Conservation (phyloP, 257 asterid species). For the Nicotiana knightiana region DNA sequence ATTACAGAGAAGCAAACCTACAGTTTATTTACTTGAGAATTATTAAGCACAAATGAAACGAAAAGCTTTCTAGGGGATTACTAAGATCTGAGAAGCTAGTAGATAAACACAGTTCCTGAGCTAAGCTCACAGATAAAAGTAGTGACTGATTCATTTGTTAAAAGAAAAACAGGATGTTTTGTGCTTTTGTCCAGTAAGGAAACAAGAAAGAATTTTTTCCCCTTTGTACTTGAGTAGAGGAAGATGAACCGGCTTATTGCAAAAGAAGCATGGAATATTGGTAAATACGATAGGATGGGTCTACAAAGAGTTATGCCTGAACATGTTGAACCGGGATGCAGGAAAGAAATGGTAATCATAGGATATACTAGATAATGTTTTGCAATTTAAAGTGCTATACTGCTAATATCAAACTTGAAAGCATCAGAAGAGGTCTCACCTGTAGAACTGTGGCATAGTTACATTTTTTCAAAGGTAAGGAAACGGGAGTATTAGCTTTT, state of each 20-base stretch:
- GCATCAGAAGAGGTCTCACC: conserved; percentile 22
- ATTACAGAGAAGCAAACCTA: not conserved
- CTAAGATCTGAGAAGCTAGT: not conserved
- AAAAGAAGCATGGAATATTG: not conserved
- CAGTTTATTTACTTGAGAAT: not conserved
- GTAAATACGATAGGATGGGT: not conserved
- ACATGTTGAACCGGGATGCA: not conserved
- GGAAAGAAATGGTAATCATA: not conserved
- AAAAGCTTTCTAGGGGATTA: not conserved
- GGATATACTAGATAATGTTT: not conserved
- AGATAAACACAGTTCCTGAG: not conserved
- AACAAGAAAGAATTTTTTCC: not conserved
- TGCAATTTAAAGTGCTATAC: not conserved
- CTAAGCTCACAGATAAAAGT: not conserved
- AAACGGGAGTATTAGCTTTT: conserved; percentile 20
- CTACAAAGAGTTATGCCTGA: not conserved
- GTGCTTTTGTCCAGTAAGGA: not conserved
- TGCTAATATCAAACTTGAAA: not conserved
- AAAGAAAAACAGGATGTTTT: not conserved
- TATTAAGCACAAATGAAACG: not conserved
- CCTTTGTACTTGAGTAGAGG: not conserved
- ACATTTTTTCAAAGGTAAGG: conserved; percentile 42
- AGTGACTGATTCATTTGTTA: not conserved
- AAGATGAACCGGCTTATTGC: not conserved
- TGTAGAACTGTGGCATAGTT: conserved; percentile 28